These are phyloP conservation scores for Colletotrichum truncatum DNA, from an alignment of 2,329 filamentous ascomycete genomes.

Conservation along the genomic window DNA sequence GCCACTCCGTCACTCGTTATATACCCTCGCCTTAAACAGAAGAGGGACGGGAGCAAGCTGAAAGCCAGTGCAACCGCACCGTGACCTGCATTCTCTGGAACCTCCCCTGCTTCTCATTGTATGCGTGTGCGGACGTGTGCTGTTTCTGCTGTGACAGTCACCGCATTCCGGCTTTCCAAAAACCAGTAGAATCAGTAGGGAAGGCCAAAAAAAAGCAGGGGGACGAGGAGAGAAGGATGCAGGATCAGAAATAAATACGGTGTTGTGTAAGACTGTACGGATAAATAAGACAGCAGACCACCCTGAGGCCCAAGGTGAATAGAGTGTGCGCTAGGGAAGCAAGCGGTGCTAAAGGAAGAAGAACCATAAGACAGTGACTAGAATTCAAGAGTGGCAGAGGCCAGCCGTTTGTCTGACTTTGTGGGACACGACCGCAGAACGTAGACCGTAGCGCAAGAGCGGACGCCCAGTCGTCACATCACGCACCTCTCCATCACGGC, in stretches of 20 bases:
- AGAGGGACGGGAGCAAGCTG: background rate
- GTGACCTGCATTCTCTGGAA: background rate
- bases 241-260: background rate
- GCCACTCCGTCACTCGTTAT: constrained; percentile 22
- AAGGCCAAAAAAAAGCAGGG: background rate
- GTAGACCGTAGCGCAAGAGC: no score
- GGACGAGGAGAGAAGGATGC: background rate
- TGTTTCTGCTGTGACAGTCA: background rate
- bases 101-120: background rate
- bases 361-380: no score
- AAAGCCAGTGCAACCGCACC: no score
- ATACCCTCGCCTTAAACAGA: background rate
- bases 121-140: background rate
- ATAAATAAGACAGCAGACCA: background rate
- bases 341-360: background rate
- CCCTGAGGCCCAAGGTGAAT: background rate
- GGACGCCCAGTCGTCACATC: background rate
- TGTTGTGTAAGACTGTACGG: background rate
- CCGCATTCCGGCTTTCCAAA: no score
- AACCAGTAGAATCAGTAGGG: background rate
- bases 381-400: background rate
- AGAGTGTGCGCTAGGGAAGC: background rate
- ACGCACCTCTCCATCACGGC: background rate
- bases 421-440: no score
- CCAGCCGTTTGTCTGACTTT: background rate